These are phyloP conservation scores for Ophiostoma tasmaniense DNA, from an alignment of 2,329 filamentous ascomycete species.

Conservation along the genomic window DNA sequence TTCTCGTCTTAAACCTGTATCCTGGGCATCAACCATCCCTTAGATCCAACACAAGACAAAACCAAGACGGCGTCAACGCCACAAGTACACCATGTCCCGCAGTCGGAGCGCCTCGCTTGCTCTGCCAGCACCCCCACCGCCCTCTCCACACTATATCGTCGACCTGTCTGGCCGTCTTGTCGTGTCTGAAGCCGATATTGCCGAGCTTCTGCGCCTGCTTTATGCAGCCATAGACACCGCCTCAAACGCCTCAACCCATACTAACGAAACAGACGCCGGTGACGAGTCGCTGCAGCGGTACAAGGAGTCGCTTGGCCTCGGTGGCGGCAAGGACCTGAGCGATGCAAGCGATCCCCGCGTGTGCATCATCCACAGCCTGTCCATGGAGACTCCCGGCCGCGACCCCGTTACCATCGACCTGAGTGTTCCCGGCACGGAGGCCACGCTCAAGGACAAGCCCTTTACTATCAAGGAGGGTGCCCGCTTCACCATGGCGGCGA, in stretches of 20 bases:
- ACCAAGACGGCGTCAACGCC: neutral
- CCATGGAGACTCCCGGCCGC: slow-evolving; percentile 77
- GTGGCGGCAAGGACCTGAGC: slow-evolving; percentile 61
- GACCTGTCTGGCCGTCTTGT: neutral
- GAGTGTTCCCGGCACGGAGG: slow-evolving; percentile 61
- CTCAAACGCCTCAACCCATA: no score
- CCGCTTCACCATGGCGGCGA: slow-evolving; percentile 87
- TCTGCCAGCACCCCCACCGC: slow-evolving; percentile 17
- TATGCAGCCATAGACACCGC: neutral
- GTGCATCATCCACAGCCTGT: slow-evolving; percentile 87
- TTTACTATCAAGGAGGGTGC: slow-evolving; percentile 97
- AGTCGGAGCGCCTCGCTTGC: slow-evolving; percentile 11
- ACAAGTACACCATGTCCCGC: neutral
- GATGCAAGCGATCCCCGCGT: slow-evolving; percentile 76
- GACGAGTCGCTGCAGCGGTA: slow-evolving; percentile 96
- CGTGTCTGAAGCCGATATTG: slow-evolving; percentile 9
- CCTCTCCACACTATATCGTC: slow-evolving; percentile 7
- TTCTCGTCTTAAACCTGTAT: neutral
- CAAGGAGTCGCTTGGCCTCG: slow-evolving; percentile 91
- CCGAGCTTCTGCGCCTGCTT: slow-evolving; percentile 14
- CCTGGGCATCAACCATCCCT: neutral
- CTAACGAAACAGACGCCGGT: slow-evolving; percentile 43
- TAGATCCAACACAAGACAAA: neutral
- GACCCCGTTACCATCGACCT: slow-evolving; percentile 84
- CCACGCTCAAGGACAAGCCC: slow-evolving; percentile 76